These are phyloP conservation scores for Paraleonurus japonicus DNA, from an alignment of 257 asterid genomes.

Conservation along the genomic window DNA sequence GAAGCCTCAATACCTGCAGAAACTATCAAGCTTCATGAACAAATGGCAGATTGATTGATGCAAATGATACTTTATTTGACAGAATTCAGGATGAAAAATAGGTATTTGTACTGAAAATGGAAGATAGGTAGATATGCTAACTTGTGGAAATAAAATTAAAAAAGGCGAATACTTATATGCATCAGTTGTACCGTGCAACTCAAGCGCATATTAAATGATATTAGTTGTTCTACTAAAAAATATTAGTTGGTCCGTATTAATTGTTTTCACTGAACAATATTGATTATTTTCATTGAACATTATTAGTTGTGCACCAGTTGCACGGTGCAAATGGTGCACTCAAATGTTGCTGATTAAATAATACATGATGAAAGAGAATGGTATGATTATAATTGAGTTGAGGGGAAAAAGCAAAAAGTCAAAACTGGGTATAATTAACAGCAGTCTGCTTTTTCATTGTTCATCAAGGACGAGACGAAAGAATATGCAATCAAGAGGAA, in stretches of 20 bases:
- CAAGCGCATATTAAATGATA: too few species aligned
- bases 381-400: not conserved
- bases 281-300: too few species aligned
- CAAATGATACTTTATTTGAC: not conserved
- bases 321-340: too few species aligned
- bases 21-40: not conserved
- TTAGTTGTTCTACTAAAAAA: too few species aligned
- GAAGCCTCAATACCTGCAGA: conserved; percentile 67
- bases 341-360: too few species aligned
- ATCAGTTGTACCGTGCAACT: too few species aligned
- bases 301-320: too few species aligned
- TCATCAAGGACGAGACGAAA: not conserved
- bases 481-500: not conserved
- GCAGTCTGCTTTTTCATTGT: not conserved
- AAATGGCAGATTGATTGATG: not conserved
- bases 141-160: not conserved
- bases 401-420: not conserved
- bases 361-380: not conserved
- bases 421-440: not conserved
- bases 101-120: not conserved
- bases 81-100: not conserved
- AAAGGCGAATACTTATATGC: too few species aligned
- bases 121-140: not conserved
- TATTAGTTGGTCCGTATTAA: too few species aligned
- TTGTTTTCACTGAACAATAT: too few species aligned